Evolutionary conservation across 2,329 filamentous ascomycete species (phyloP).

Genomic region (Penicillium olsonii): DNA sequence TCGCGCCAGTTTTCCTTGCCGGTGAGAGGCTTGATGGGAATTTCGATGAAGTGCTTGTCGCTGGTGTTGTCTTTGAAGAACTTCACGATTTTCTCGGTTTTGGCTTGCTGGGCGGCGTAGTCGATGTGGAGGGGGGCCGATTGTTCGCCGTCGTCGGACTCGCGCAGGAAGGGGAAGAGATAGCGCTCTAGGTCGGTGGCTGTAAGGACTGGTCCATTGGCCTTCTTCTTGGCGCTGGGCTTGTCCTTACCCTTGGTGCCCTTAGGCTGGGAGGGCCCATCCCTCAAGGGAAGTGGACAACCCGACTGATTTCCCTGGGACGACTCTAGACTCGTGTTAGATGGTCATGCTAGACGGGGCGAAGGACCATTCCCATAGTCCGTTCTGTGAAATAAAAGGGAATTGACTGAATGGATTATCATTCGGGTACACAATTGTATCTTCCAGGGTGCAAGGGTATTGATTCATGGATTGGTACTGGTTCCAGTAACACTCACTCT

Average conservation of each 20-base stretch:
- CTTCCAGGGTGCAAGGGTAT: background rate
- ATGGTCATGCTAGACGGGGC: background rate
- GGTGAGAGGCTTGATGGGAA: slow-evolving; percentile 1
- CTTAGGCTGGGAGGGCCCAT: no score
- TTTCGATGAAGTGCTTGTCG: slow-evolving; percentile 6
- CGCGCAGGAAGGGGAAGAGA: background rate
- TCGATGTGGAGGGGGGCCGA: background rate
- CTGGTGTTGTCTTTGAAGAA: slow-evolving; percentile 6
- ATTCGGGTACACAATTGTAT: background rate
- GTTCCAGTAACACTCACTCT: slow-evolving; percentile 1
- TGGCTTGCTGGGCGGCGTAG: background rate
- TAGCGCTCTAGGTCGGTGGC: background rate
- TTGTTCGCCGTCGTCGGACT: background rate
- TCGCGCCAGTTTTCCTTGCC: background rate
- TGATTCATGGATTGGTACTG: background rate
- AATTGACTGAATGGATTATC: background rate
- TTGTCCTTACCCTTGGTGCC: no score
- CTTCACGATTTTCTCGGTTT: background rate
- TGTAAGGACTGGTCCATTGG: background rate
- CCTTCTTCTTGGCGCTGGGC: background rate
- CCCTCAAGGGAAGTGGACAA: no score
- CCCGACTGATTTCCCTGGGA: background rate
- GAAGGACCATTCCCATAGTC: background rate
- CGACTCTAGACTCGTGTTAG: background rate
- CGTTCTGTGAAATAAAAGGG: background rate